These are phyloP conservation scores for Colletotrichum destructivum DNA, from an alignment of 2,329 filamentous ascomycete genomes.

Conservation along the genomic window DNA sequence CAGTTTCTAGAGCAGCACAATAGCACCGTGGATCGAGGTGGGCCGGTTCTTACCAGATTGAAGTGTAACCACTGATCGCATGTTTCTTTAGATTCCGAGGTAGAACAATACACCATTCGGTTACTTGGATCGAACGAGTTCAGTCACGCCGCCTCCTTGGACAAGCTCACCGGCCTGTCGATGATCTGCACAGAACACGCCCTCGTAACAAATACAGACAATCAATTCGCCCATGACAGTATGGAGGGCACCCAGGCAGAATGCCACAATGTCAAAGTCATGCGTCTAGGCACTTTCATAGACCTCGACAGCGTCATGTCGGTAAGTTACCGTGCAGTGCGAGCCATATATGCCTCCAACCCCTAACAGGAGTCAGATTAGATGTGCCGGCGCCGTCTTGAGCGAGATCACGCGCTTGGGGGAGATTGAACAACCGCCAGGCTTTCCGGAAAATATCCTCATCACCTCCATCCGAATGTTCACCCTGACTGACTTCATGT, in stretches of 20 bases:
- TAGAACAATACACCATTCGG: slow-evolving; percentile 65
- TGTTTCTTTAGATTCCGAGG: slow-evolving; percentile 1
- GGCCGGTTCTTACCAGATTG: neutral
- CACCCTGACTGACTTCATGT: slow-evolving; percentile 76
- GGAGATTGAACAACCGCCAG: neutral
- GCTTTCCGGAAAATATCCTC: slow-evolving; percentile 12
- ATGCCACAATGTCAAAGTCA: slow-evolving; percentile 71
- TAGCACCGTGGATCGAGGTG: slow-evolving; percentile 37
- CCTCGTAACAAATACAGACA: neutral
- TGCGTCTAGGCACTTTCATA: slow-evolving; percentile 79
- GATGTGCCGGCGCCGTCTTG: slow-evolving; percentile 91
- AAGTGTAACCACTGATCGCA: neutral
- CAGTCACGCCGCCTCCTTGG: slow-evolving; percentile 75
- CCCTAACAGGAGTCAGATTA: slow-evolving; percentile 63
- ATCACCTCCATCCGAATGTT: slow-evolving; percentile 76
- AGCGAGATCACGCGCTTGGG: slow-evolving; percentile 77
- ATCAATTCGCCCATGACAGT: neutral
- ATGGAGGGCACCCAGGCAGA: slow-evolving; percentile 56
- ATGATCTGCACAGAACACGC: slow-evolving; percentile 48
- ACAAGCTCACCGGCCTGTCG: slow-evolving; percentile 75
- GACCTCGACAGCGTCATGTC: slow-evolving; percentile 82
- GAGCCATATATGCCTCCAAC: too few relatives aligned
- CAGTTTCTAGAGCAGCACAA: slow-evolving; percentile 47
- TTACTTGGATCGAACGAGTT: slow-evolving; percentile 82
- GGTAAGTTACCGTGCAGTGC: slow-evolving; percentile 57